phyloP scores from a whole-genome alignment of 2,329 filamentous ascomycete genomes.

The Aspergillus sp. region DNA sequence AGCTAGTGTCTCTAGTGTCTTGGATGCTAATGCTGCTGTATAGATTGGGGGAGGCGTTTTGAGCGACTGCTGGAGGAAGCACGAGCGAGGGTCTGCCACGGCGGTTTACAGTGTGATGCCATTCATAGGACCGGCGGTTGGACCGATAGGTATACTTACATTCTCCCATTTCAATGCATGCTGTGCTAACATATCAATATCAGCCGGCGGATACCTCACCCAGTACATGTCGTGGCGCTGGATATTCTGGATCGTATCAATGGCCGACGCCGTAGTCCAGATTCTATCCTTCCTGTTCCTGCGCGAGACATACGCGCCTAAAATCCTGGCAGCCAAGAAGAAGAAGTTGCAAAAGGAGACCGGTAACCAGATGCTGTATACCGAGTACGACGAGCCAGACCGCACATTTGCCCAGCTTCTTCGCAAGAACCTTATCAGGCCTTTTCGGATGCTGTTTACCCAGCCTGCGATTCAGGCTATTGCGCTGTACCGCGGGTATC shows the following conservation, averaged over 20 bases:
- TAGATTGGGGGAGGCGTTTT: conserved; percentile 41
- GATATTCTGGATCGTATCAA: conserved; percentile 68
- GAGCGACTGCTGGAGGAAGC: conserved; percentile 58
- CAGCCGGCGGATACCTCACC: conserved; percentile 62
- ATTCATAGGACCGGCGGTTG: conserved; percentile 63
- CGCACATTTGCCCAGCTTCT: conserved; percentile 1
- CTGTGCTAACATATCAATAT: not conserved
- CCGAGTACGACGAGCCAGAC: conserved; percentile 29
- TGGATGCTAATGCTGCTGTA: no score
- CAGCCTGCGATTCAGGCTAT: conserved; percentile 61
- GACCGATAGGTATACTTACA: conserved; percentile 50
- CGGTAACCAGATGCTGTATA: conserved; percentile 34
- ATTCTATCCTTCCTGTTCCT: conserved; percentile 60
- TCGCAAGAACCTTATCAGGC: conserved; percentile 49
- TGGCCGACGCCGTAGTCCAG: conserved; percentile 62
- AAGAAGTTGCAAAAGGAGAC: conserved; percentile 43
- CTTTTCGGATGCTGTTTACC: conserved; percentile 55
- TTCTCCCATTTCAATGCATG: no score
- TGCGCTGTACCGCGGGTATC: conserved; percentile 55
- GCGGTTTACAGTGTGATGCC: conserved; percentile 63
- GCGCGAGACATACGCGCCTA: conserved; percentile 65
- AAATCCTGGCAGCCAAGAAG: conserved; percentile 58
- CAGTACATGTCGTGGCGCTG: conserved; percentile 67
- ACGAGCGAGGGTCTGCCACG: conserved; percentile 63
- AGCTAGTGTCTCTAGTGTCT: not conserved